Percentiles rank a stretch among this genome's conserved stretches.
Conservation (phyloP, 257 asterid species). For the Echium plantagineum region DNA sequence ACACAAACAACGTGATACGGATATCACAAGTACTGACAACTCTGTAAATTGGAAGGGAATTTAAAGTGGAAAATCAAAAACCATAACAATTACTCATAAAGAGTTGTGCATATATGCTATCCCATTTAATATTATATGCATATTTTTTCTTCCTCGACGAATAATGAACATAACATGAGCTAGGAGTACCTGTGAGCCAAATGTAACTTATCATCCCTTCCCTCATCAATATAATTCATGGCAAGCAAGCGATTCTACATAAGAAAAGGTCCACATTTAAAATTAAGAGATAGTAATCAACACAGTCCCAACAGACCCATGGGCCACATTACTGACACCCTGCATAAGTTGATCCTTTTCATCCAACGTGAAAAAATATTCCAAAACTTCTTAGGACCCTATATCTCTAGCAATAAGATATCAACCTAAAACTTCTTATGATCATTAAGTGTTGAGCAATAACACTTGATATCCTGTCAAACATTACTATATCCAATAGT, state of each 20-base stretch:
- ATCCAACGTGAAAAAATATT: too few relatives aligned
- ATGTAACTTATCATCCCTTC: constrained; percentile 62
- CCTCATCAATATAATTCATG: constrained; percentile 95
- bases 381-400: too few relatives aligned
- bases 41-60: not conserved
- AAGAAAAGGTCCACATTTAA: constrained; percentile 10
- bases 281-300: constrained; percentile 1
- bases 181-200: constrained; percentile 87
- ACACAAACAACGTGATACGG: not conserved
- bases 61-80: not conserved
- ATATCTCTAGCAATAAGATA: too few relatives aligned
- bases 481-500: too few relatives aligned
- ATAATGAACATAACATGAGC: constrained; percentile 10
- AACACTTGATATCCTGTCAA: too few relatives aligned
- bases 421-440: too few relatives aligned
- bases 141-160: constrained; percentile 7
- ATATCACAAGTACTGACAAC: not conserved
- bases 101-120: not conserved
- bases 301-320: not conserved
- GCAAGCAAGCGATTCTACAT: constrained; percentile 98
- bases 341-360: too few relatives aligned
- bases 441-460: too few relatives aligned
- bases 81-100: not conserved
- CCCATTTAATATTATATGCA: not conserved
- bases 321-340: too few relatives aligned